Evolutionary conservation across 768 basidiomycete genomes (phyloP), one percentile per base, ranked within the genome.

Genomic region (Pluteus cervinus): DNA sequence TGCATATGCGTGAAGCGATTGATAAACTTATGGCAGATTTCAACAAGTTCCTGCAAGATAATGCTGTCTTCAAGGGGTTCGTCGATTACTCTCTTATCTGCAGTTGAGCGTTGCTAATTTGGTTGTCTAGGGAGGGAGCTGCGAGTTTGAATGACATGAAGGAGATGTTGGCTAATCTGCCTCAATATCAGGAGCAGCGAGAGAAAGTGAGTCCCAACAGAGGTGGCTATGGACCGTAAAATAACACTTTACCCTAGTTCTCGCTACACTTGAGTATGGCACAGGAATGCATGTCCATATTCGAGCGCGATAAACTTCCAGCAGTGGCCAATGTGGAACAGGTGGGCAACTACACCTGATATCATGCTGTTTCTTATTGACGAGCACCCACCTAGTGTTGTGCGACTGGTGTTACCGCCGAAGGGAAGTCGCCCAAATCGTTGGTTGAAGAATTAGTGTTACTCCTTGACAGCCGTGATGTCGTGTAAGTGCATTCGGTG

Each of bases 391-490:
- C 16, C 11, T 48, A 98, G 90, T 86, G 82, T 58, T 98, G 92
- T 50, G 86, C 96, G 1, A 99, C 96, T 4, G 94, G 94, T 10
- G 50, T 85, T 24, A 97, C 87, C 5, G 68, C 85, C 0, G 90
- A 97, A 49, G 93, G 93, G 1, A 97, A 96, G 63, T 70, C 79
- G n/a, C 96, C 96, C 2, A 97, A 96, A 57, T 78, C 76, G 0
- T 63, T 99, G 3, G 92, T 99, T 2, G 96, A 98, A 56, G 93
- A 99, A 57, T 98, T 99, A 96, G 93, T 99, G 1, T 94, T 96
- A 0, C 62, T 99, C 21, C 70, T 99, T 17, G 94, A 93, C 52
- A 83, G 86, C 54, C 73, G 80, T 37, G 81, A 86, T 12, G 78
- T 97, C 40, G 71, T 81, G 93, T 91, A 58, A 53, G 76, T 57